phyloP scores from a whole-genome alignment of 2,329 filamentous ascomycete species.

The Aspergillus tamarii region DNA sequence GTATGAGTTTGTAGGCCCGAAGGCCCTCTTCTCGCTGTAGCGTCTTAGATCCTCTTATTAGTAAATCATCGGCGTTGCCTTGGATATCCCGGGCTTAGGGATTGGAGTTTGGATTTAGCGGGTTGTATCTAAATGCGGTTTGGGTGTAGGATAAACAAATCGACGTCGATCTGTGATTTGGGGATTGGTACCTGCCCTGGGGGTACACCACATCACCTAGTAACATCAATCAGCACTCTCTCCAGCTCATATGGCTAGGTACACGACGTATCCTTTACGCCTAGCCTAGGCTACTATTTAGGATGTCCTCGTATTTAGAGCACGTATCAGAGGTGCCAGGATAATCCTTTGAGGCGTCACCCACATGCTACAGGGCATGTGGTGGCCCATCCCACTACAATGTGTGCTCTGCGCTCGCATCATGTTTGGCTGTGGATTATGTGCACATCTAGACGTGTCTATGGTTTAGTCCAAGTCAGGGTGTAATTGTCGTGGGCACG shows the following conservation, averaged over 20 bases:
- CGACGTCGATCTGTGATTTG: background rate
- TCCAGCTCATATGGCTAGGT: background rate
- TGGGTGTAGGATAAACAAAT: background rate
- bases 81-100: background rate
- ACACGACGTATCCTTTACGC: background rate
- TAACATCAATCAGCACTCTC: background rate
- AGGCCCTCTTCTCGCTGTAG: too few species aligned
- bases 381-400: background rate
- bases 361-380: background rate
- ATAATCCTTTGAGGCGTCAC: background rate
- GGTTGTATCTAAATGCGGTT: background rate
- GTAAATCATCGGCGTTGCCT: background rate
- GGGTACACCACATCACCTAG: background rate
- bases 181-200: background rate
- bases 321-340: background rate
- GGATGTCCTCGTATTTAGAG: background rate
- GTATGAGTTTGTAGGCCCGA: slow-evolving; percentile 27
- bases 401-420: background rate
- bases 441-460: background rate
- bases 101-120: background rate
- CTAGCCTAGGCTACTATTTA: background rate
- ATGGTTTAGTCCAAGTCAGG: background rate
- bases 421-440: background rate
- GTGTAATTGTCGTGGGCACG: too few species aligned
- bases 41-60: background rate